Base-by-base conservation (phyloP, 345 rosid species). In the Excoecaria cochinchinensis region DNA sequence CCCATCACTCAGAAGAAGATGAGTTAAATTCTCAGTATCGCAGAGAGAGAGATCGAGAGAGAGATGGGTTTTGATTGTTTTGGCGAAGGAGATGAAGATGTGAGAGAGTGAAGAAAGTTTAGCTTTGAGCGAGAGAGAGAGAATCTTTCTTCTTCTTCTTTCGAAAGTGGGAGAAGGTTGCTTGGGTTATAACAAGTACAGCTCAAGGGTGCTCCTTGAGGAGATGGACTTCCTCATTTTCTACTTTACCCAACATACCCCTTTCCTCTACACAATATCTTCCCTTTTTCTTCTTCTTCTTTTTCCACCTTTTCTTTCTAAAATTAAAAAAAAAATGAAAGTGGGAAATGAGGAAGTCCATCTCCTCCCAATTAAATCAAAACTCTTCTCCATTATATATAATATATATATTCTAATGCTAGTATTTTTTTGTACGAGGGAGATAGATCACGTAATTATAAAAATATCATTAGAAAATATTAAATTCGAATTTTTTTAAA, bases 1-100 rank as follows among this genome's bases (percentile, higher is more conserved):
- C 90, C 91, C 95, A 90, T 90, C 91, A 84, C 84, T 83, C 89
- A 84, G 75, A 74, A 47, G 40, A 11, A 22, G 12, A 42, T 1
- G 22, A 40, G 0, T n/a, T 7, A 3, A 1, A 5, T 6, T 16
- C 36, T 47, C 24, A 8, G 22, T 36, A 60, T 17, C 16, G 44
- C 21, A 67, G 55, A 11, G n/a, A 60, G 47, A 24, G 40, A 74
- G 67, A 25, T 57, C 13, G n/a, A 12, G 13, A n/a, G 2, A 56
- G 67, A 59, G 68, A 10, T 58, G 42, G 44, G 61, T 9, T 52
- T 53, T 42, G 71, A 48, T 21, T 69, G 55, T 47, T 69, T 36
- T 57, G 39, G n/a, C 0, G 19, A 11, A 55, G 47, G 15, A 72
- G n/a, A 48, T 38, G 62, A 21, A 14, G 46, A 17, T 3, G 9